A percentile compares a stretch with the other conserved stretches of the same genome.
Evolutionary conservation across 2,329 filamentous ascomycete species (phyloP).

Genomic region (Madurella fahalii): DNA sequence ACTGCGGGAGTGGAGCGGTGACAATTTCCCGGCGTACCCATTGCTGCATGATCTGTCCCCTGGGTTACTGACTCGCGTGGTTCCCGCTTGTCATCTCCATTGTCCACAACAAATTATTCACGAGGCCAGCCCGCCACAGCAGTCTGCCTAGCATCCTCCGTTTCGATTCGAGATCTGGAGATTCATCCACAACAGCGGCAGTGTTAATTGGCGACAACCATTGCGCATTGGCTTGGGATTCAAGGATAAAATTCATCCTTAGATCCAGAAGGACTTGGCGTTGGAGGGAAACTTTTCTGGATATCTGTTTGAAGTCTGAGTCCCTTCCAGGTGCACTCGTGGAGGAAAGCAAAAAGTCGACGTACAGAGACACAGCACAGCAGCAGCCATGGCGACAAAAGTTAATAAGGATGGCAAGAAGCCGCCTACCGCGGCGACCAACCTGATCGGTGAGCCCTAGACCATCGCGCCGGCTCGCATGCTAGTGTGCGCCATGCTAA

Average conservation of each 20-base stretch:
- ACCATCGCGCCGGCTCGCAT: slow-evolving; percentile 1
- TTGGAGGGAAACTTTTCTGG: no score
- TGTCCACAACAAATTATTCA: not conserved
- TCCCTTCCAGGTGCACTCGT: not conserved
- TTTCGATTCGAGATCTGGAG: not conserved
- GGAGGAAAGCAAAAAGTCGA: not conserved
- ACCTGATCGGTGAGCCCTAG: slow-evolving; percentile 72
- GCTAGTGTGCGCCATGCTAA: slow-evolving; percentile 19
- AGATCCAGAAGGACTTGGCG: no score
- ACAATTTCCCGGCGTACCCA: not conserved
- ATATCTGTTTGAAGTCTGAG: not conserved
- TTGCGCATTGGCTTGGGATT: no score
- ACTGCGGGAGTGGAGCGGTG: slow-evolving; percentile 9
- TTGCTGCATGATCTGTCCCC: slow-evolving; percentile 6
- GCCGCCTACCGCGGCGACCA: slow-evolving; percentile 80
- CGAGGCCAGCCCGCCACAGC: no score
- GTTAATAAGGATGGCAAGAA: slow-evolving; percentile 57
- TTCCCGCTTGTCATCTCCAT: not conserved
- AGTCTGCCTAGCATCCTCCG: not conserved
- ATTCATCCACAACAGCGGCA: no score
- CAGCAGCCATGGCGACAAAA: slow-evolving; percentile 39
- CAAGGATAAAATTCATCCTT: no score
- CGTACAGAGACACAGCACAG: slow-evolving; percentile 5
- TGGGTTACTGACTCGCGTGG: slow-evolving; percentile 10
- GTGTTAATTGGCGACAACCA: no score